Conservation (phyloP, 2,329 filamentous ascomycete genomes). For the Talaromyces sp. region DNA sequence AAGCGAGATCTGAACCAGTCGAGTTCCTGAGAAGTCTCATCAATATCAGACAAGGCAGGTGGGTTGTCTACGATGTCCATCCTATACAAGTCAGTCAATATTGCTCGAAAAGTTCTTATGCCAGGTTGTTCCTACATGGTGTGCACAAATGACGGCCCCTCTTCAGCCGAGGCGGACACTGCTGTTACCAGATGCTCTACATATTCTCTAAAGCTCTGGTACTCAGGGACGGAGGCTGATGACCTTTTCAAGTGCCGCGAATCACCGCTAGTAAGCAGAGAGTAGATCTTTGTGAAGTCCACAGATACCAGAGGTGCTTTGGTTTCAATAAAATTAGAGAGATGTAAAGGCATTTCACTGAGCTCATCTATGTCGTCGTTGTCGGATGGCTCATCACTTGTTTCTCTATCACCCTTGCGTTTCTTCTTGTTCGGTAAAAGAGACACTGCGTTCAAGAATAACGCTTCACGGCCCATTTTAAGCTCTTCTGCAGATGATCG, state of each 20-base stretch:
- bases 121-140: conserved; percentile 27
- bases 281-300: conserved; percentile 20
- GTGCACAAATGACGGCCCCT: conserved; percentile 16
- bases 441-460: conserved; percentile 21
- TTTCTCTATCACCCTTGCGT: neutral
- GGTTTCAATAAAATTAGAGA: conserved; percentile 9
- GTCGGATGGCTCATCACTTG: neutral
- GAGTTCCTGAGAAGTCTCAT: conserved; percentile 29
- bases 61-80: conserved; percentile 28
- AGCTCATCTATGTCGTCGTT: neutral
- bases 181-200: conserved; percentile 20
- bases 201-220: conserved; percentile 21
- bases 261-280: conserved; percentile 20
- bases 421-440: conserved; percentile 2
- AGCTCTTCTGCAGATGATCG: conserved; percentile 17
- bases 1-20: conserved; percentile 23
- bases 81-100: conserved; percentile 21
- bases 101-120: neutral
- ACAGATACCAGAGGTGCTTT: conserved; percentile 13
- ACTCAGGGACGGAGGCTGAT: neutral
- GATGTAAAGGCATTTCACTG: neutral
- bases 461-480: conserved; percentile 17
- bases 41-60: conserved; percentile 32
- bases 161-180: conserved; percentile 6
- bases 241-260: conserved; percentile 6